A percentile compares a stretch with the other conserved stretches of the same genome.
These are phyloP conservation scores for Hyphodiscus sp. DNA, from an alignment of 2,329 filamentous ascomycete species.

Conservation along the genomic window DNA sequence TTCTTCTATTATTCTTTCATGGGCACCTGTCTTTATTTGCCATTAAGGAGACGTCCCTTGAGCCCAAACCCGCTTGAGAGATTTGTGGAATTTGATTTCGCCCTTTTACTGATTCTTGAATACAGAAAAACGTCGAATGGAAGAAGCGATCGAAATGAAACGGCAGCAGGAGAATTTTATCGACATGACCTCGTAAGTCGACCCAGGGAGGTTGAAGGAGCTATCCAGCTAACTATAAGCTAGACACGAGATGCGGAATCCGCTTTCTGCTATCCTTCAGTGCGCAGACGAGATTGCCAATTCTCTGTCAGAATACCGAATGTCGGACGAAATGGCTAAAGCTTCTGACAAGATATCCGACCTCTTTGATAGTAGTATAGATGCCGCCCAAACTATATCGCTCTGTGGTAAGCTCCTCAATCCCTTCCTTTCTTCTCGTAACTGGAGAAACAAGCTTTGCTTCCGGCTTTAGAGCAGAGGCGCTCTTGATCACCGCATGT, in stretches of 20 bases:
- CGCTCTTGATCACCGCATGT: too few relatives aligned
- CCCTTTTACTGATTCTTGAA: neutral
- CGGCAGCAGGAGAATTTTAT: constrained; percentile 75
- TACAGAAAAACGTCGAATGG: constrained; percentile 31
- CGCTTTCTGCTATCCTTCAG: constrained; percentile 66
- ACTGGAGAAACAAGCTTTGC: too few relatives aligned
- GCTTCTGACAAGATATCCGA: constrained; percentile 37
- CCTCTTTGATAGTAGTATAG: constrained; percentile 51
- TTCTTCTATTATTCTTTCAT: too few relatives aligned
- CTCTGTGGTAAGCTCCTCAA: constrained; percentile 47
- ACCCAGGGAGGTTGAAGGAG: neutral
- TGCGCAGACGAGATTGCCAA: constrained; percentile 57
- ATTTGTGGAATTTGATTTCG: too few relatives aligned
- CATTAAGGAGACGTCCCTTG: too few relatives aligned
- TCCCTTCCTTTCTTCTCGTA: too few relatives aligned
- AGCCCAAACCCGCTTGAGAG: too few relatives aligned
- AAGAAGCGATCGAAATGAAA: constrained; percentile 50
- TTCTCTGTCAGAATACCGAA: constrained; percentile 30
- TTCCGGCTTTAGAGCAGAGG: too few relatives aligned
- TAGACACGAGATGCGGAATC: constrained; percentile 65
- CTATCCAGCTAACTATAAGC: neutral
- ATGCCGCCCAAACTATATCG: constrained; percentile 76
- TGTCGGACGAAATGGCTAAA: constrained; percentile 11
- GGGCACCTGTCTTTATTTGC: too few relatives aligned
- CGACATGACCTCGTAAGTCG: constrained; percentile 52